These are phyloP conservation scores for Candida mattraensis DNA, from an alignment of 805 yeast species.

Conservation along the genomic window DNA sequence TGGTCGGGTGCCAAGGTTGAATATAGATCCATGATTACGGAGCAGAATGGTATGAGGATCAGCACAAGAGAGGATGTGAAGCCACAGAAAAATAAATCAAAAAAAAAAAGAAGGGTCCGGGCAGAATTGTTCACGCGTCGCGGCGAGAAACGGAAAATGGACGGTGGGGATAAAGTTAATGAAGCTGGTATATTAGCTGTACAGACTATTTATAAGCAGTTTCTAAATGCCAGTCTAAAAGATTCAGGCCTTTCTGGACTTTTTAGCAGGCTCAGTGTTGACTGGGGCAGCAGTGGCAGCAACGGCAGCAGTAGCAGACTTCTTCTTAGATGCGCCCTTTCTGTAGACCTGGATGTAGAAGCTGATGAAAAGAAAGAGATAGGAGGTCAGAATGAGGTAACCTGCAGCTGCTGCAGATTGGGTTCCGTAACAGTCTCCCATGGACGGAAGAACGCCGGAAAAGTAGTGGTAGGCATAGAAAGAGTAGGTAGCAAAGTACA, in stretches of 20 bases:
- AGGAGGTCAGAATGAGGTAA: conserved; percentile 81
- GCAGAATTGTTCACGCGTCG: too few relatives aligned
- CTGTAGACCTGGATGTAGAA: conserved; percentile 89
- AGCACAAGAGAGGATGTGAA: too few relatives aligned
- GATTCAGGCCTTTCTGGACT: conserved; percentile 34
- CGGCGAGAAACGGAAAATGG: too few relatives aligned
- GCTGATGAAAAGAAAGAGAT: conserved; percentile 85
- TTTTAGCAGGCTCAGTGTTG: conserved; percentile 17
- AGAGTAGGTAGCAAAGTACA: conserved; percentile 92
- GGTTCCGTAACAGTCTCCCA: conserved; percentile 87
- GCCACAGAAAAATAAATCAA: too few relatives aligned
- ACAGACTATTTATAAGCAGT: too few relatives aligned
- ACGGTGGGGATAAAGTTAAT: too few relatives aligned
- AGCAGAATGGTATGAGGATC: too few relatives aligned
- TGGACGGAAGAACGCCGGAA: conserved; percentile 62
- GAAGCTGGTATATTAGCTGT: too few relatives aligned
- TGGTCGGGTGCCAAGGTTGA: conserved; percentile 27
- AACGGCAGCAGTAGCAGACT: conserved; percentile 15
- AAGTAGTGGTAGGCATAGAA: conserved; percentile 76
- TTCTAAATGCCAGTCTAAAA: too few relatives aligned
- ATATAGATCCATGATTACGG: conserved; percentile 31
- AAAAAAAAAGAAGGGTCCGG: too few relatives aligned
- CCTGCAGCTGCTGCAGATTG: conserved; percentile 93
- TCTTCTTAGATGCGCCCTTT: conserved; percentile 38
- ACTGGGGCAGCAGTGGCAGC: conserved; percentile 17